Base-by-base conservation (phyloP, 176 grass and related monocot genomes). In the Musa schizocarpa region DNA sequence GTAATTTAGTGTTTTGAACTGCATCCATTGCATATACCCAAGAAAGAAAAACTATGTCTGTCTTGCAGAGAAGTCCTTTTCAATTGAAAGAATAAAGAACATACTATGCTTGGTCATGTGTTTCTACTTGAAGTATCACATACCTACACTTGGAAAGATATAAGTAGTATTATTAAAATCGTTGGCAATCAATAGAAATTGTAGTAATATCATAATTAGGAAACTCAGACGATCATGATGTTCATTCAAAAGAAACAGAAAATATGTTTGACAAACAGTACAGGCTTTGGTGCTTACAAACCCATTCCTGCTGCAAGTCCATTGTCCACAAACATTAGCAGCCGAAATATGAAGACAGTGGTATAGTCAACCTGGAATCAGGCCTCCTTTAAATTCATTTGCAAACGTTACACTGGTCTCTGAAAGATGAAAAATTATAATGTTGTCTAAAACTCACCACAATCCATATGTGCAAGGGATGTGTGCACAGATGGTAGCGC, bases 401-500 rank as follows among this genome's bases (percentile, higher is more conserved):
- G 34, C 6, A 80, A 58, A 70, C 17, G 51, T 56, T 73, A 68
- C 61, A n/a, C 63, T 54, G 49, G 50, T 13, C 57, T 1, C 13
- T 55, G 2, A 55, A 53, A 27, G 68, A 50, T 20, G n/a, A 62
- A 74, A 27, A 55, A 76, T 59, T 52, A 49, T 14, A 65, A 72
- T 50, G 51, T 43, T 13, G 9, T 58, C 52, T 74, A 26, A 29
- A 76, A 82, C 88, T 85, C 11, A 96, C 96, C 88, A 99, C 86
- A 82, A 94, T 94, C 96, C 96, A 99, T 84, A 99, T 88, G 83
- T 99, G 96, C 69, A 99, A 79, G 24, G 96, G 96, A 73, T 99
- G 91, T 21, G 78, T 85, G 69, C 96, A 99, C 3, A 92, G 79
- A 68, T 80, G 96, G 82, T 89, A 99, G 66, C 84, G 85, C 81